Conservation (phyloP, 495 filamentous ascomycete species). For the Aspergillus olivimuriae region DNA sequence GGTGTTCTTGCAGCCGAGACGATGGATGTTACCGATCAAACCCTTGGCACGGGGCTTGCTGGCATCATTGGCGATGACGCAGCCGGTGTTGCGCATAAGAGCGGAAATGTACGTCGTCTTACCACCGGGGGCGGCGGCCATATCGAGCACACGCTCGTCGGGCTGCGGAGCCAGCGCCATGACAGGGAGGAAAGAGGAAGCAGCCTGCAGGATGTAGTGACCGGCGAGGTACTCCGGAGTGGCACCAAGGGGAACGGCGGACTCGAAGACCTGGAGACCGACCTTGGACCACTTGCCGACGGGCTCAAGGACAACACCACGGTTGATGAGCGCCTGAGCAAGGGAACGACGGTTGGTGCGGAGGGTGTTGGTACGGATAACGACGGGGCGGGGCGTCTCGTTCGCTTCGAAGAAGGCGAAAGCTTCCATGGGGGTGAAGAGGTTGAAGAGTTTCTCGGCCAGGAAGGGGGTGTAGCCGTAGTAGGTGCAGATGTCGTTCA, state of each 20-base stretch:
- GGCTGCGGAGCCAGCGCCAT: constrained; percentile 96
- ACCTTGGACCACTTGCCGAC: constrained; percentile 99
- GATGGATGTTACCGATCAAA: constrained; percentile 96
- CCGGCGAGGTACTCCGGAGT: constrained; percentile 96
- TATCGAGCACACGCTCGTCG: constrained; percentile 82
- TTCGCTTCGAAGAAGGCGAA: constrained; percentile 99
- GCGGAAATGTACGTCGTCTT: constrained; percentile 97
- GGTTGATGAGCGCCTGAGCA: constrained; percentile 92
- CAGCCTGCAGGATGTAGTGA: constrained; percentile 96
- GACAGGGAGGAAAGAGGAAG: constrained; percentile 93
- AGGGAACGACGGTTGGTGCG: constrained; percentile 87
- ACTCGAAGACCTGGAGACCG: constrained; percentile 92
- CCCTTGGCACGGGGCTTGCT: constrained; percentile 90
- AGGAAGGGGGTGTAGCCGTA: constrained; percentile 83
- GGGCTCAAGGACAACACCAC: constrained; percentile 91
- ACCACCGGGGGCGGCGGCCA: constrained; percentile 96
- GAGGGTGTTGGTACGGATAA: constrained; percentile 89
- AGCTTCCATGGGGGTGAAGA: constrained; percentile 90
- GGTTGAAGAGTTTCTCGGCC: constrained; percentile 79
- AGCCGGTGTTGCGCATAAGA: constrained; percentile 96
- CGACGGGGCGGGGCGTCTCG: constrained; percentile 82
- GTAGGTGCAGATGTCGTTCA: constrained; percentile 91
- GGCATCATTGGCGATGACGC: constrained; percentile 92
- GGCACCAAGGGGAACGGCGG: constrained; percentile 88
- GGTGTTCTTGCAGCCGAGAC: constrained; percentile 86